Evolutionary conservation across 306 rosid species (phyloP), one percentile per base, ranked within the genome.

Genomic region (Herpetospermum pedunculosum): DNA sequence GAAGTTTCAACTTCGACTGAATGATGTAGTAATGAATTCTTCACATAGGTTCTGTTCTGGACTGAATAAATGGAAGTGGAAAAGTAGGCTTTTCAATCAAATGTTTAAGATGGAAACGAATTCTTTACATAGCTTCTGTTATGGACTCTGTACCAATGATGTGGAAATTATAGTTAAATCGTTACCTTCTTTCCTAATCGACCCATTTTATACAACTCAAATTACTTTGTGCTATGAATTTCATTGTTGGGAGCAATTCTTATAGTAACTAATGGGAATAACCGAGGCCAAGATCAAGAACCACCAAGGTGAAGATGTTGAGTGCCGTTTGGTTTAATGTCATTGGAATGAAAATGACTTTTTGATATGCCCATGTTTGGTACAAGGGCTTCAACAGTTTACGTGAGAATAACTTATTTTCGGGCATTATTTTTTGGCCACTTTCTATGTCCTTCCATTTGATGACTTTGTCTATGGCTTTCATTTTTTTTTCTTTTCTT

Each of bases 291-390:
- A 90, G 83, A 3, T 93, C 97, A 0, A 85, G 73, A 54, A 87
- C 88, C 40, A 88, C 79, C 3, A 85, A 80, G 76, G 90, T 86
- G 92, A 90, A 93, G 96, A n/a, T n/a, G n/a, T n/a, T n/a, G n/a
- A n/a, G n/a, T n/a, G n/a, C n/a, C n/a, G n/a, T n/a, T n/a, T n/a
- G n/a, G n/a, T n/a, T n/a, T n/a, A n/a, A n/a, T n/a, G n/a, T n/a
- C n/a, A n/a, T n/a, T n/a, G n/a, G n/a, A n/a, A n/a, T n/a, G n/a
- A n/a, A n/a, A n/a, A n/a, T n/a, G n/a, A n/a, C n/a, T n/a, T n/a
- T n/a, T n/a, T n/a, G n/a, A n/a, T n/a, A n/a, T n/a, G n/a, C n/a
- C n/a, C n/a, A n/a, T n/a, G n/a, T n/a, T n/a, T n/a, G n/a, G n/a
- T n/a, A n/a, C n/a, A n/a, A n/a, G n/a, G n/a, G n/a, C n/a, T n/a